Base-by-base conservation (phyloP, 495 filamentous ascomycete genomes). In the Penicillium paradoxum region DNA sequence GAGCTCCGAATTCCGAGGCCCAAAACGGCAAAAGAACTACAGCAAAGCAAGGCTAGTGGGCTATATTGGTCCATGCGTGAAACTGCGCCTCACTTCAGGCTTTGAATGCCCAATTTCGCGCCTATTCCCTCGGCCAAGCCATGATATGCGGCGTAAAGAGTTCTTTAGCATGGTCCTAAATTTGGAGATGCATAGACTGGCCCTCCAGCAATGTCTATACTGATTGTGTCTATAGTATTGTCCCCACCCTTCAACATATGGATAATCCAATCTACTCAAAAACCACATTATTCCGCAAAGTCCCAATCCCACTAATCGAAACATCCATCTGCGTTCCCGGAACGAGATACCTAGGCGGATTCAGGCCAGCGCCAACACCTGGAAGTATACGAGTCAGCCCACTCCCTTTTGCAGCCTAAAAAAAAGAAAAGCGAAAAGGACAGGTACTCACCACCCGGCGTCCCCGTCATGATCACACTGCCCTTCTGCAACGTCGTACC, bases 391-490 rank as follows among this genome's bases (percentile, higher is more conserved):
- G 1, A 38, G 15, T 37, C n/a, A 29, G 13, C 7, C 24, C 24
- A 21, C 8, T 18, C 38, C 13, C 19, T 25, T 24, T 14, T 11
- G 11, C n/a, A n/a, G n/a, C 8, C 21, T 10, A 4, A 34, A 13
- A 33, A 3, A 33, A n/a, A 39, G 1, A 18, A 33, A 19, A 25
- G 22, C 2, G 10, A 22, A 30, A 32, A 2, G 24, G 24, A 37
- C 15, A 14, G 13, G 14, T 37, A 63, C 50, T 64, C 47, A 62
- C 68, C 68, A 24, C 66, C 60, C 2, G 71, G 71, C 61, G 87
- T 90, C 49, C 87, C 87, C 17, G 87, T 89, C 61, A 88, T 89
- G 47, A 90, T 86, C 39, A 89, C 46, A 67, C 88, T 85, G 0
- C 88, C 88, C n/a, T 83, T 84, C 45, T 87, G 62, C 42, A 90